These are phyloP conservation scores for Heliocybe sulcata DNA, from an alignment of 1,284 basidiomycete genomes.

Conservation along the genomic window DNA sequence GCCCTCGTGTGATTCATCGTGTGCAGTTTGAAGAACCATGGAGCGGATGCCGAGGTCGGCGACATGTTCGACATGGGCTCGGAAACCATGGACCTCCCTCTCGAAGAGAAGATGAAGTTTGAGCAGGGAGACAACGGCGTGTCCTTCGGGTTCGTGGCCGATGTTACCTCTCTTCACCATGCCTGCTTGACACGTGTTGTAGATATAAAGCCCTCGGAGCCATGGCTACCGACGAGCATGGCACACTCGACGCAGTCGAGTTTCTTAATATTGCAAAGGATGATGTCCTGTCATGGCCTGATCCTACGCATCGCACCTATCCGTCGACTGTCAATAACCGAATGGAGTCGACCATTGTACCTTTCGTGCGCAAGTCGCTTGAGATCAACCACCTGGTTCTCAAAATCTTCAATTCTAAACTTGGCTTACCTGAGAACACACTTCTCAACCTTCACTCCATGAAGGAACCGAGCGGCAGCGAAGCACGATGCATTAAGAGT, in stretches of 20 bases:
- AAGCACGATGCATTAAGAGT: constrained; percentile 29
- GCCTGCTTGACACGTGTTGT: neutral
- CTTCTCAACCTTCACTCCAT: constrained; percentile 21
- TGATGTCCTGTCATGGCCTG: constrained; percentile 25
- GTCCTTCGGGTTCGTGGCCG: constrained; percentile 21
- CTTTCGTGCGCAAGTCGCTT: constrained; percentile 25
- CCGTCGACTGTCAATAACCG: constrained; percentile 23
- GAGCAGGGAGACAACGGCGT: constrained; percentile 28
- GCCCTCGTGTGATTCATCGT: neutral
- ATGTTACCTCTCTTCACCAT: neutral
- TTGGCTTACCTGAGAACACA: constrained; percentile 24
- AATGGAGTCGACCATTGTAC: constrained; percentile 23
- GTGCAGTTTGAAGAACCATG: constrained; percentile 26
- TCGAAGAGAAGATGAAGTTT: constrained; percentile 27
- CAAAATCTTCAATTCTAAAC: constrained; percentile 20
- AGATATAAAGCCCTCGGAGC: constrained; percentile 28
- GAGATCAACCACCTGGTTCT: constrained; percentile 25
- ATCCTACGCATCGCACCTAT: constrained; percentile 22
- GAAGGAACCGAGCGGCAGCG: constrained; percentile 27
- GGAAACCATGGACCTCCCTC: constrained; percentile 23
- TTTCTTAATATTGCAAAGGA: constrained; percentile 26
- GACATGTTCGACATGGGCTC: constrained; percentile 28
- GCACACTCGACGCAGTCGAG: constrained; percentile 23
- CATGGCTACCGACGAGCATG: constrained; percentile 25
- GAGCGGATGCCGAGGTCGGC: constrained; percentile 21